Base-by-base conservation (phyloP, 1,139 yeast species). In the Magnusiomyces clavatus region DNA sequence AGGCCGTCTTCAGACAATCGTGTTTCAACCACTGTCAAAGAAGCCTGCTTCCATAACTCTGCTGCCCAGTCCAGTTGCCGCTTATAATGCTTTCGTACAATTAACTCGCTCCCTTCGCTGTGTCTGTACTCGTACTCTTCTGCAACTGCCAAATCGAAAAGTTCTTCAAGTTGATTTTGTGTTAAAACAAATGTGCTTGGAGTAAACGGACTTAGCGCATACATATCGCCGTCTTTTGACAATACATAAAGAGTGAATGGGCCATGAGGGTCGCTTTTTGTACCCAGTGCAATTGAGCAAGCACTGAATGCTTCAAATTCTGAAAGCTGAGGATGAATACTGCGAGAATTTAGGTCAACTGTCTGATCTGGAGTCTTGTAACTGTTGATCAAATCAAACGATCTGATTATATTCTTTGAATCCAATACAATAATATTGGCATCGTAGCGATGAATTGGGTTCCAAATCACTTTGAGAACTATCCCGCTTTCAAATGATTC, bases 171-270 rank as follows among this genome's bases (percentile, higher is more conserved):
- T 59, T 72, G 70, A 0, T 59, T 55, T 47, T 63, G 59, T 0
- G 72, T 52, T 14, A 77, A 65, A 0, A 69, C 63, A 29, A 77
- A 61, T 20, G 64, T 60, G 2, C 65, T 57, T 0, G 86, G 84
- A 29, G 77, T 60, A 62, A 80, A 80, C 11, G 87, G 87, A 54
- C 75, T 77, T 1, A 82, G 65, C 0, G 76, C 71, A 58, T 72
- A 80, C 1, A 82, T 56, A 56, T 82, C 83, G 11, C 82, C 78
- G 42, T 77, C 82, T n/a, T 68, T 60, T 19, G 77, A 74, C 51
- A 78, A 58, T 3, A 80, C 62, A 56, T 75, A 78, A 14, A 81
- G 64, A 0, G 83, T 73, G 43, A 81, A 57, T 11, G 64, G 62
- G 1, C 77, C 77, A 17, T 67, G 52, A n/a, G 65, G 58, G 1